Conservation (phyloP, 805 yeast species). For the Sporopachydermia lactativora region DNA sequence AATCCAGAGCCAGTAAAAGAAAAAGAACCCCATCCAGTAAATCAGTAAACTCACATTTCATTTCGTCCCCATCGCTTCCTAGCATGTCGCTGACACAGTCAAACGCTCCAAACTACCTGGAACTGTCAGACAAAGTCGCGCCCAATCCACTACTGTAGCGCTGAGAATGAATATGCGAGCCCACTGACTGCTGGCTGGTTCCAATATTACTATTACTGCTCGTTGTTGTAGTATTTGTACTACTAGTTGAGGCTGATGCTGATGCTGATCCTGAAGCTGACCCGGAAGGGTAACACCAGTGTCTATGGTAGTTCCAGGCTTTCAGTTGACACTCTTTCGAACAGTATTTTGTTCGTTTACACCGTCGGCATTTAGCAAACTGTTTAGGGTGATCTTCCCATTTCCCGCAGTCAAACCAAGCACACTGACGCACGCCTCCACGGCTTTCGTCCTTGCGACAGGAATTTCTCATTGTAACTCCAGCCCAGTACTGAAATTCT, state of each 20-base stretch:
- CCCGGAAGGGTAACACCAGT: constrained; percentile 66
- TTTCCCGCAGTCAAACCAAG: constrained; percentile 80
- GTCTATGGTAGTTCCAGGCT: constrained; percentile 88
- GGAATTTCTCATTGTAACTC: constrained; percentile 93
- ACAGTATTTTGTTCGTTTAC: constrained; percentile 92
- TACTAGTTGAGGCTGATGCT: no score
- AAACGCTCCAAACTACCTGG: no score
- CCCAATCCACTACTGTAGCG: no score
- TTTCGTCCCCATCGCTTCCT: no score
- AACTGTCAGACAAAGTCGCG: no score
- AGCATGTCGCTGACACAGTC: no score
- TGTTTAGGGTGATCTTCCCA: constrained; percentile 90
- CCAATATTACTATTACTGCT: no score
- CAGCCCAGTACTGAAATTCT: constrained; percentile 92
- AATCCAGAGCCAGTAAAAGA: no score
- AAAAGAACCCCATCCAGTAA: no score
- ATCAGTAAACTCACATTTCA: no score
- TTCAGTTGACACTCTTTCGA: constrained; percentile 80
- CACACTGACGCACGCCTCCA: constrained; percentile 91
- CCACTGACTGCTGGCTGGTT: no score
- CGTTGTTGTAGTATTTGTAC: constrained; percentile 7
- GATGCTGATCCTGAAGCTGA: constrained; percentile 10
- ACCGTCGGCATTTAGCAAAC: constrained; percentile 88
- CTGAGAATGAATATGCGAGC: no score
- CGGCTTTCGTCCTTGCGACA: constrained; percentile 79